phyloP scores from a whole-genome alignment of 768 basidiomycete species.

The Strobilomyces echinocephalus region DNA sequence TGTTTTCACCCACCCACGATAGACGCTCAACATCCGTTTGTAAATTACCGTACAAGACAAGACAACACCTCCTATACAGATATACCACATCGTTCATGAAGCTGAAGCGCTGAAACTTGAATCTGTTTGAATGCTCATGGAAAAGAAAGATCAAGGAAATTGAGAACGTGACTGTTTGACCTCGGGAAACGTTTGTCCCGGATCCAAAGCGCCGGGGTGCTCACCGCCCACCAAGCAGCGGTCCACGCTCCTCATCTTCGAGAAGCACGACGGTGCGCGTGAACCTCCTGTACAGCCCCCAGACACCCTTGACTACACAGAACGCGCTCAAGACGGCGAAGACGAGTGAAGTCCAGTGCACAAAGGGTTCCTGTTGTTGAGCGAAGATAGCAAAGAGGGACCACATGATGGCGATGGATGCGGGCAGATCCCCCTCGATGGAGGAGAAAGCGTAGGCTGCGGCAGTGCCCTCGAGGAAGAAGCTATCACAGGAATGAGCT shows the following conservation, averaged over 20 bases:
- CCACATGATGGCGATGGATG: constrained; percentile 87
- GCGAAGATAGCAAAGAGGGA: constrained; percentile 91
- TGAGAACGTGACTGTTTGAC: background rate
- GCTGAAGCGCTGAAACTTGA: background rate
- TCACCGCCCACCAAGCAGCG: constrained; percentile 50
- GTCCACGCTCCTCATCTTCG: constrained; percentile 83
- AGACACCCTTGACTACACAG: constrained; percentile 76
- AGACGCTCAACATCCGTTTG: background rate
- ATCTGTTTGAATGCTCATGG: background rate
- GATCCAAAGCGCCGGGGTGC: background rate
- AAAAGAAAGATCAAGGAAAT: background rate
- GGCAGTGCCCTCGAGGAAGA: constrained; percentile 90
- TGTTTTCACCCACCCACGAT: constrained; percentile 10
- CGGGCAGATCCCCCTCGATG: constrained; percentile 87
- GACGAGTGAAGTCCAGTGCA: constrained; percentile 86
- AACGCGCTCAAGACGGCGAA: constrained; percentile 82
- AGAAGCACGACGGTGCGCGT: constrained; percentile 54
- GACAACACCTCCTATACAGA: background rate
- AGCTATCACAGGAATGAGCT: constrained; percentile 36
- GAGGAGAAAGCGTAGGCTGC: constrained; percentile 94
- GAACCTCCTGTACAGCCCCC: constrained; percentile 46
- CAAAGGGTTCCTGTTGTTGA: constrained; percentile 63
- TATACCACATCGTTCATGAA: constrained; percentile 1
- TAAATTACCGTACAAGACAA: constrained; percentile 6
- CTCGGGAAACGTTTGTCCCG: background rate